phyloP scores from a whole-genome alignment of 2,329 filamentous ascomycete genomes.

The Nemania diffusa region DNA sequence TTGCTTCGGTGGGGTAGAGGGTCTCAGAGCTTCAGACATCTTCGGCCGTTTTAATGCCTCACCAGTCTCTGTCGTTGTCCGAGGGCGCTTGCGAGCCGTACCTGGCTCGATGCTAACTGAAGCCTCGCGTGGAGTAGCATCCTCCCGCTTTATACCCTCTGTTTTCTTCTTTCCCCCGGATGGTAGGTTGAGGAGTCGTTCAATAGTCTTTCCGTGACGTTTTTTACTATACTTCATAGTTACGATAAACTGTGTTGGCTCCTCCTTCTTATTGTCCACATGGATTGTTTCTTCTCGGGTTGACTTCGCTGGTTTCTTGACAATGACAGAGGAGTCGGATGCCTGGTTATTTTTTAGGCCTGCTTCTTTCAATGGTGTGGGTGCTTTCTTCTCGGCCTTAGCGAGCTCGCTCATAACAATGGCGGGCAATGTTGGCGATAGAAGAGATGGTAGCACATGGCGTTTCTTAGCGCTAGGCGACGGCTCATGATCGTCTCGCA shows the following conservation, averaged over 20 bases:
- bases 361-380: constrained; percentile 41
- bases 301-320: constrained; percentile 51
- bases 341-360: constrained; percentile 43
- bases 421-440: constrained; percentile 67
- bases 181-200: constrained; percentile 59
- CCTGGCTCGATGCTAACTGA: constrained; percentile 56
- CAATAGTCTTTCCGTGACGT: constrained; percentile 56
- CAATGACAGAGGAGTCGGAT: constrained; percentile 49
- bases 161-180: constrained; percentile 49
- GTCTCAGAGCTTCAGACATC: constrained; percentile 56
- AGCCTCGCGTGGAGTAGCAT: constrained; percentile 48
- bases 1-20: constrained; percentile 63
- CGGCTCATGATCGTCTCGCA: constrained; percentile 45
- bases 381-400: constrained; percentile 49
- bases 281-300: constrained; percentile 49
- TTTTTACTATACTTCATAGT: constrained; percentile 63
- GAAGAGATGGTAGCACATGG: constrained; percentile 58
- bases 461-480: constrained; percentile 53
- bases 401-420: constrained; percentile 61
- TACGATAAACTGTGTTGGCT: constrained; percentile 51
- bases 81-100: constrained; percentile 63
- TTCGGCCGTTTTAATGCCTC: constrained; percentile 57
- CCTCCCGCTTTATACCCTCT: constrained; percentile 53
- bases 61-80: constrained; percentile 50
- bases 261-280: constrained; percentile 50